Conservation (phyloP, 768 basidiomycete genomes). For the Piloderma croceum region DNA sequence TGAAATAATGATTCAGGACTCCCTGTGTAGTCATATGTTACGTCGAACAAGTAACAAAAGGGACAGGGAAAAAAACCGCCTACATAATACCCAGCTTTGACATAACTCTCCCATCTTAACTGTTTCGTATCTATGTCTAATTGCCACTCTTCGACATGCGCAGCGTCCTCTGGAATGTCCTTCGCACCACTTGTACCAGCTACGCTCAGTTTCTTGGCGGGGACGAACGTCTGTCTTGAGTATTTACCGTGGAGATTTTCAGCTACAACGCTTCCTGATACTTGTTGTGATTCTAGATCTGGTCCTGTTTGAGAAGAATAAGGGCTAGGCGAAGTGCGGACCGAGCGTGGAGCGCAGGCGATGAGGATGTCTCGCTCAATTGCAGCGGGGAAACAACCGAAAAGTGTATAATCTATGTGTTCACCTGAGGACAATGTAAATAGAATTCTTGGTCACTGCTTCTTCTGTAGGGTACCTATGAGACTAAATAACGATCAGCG, state of each 20-base stretch:
- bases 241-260: constrained; percentile 63
- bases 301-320: constrained; percentile 13
- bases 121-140: constrained; percentile 67
- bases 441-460: constrained; percentile 1
- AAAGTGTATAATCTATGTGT: constrained; percentile 80
- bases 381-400: constrained; percentile 82
- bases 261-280: constrained; percentile 52
- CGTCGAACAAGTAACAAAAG: background rate
- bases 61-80: constrained; percentile 21
- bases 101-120: constrained; percentile 81
- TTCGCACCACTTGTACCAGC: constrained; percentile 22
- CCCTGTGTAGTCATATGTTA: constrained; percentile 36
- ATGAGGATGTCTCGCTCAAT: constrained; percentile 81
- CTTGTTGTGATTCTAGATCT: constrained; percentile 23
- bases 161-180: constrained; percentile 35
- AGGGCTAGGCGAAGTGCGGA: no score
- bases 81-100: constrained; percentile 83
- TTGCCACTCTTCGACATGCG: constrained; percentile 54
- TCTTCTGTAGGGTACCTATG: constrained; percentile 23
- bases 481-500: constrained; percentile 17
- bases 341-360: constrained; percentile 52
- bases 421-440: constrained; percentile 47
- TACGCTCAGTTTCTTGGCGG: constrained; percentile 25
- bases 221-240: constrained; percentile 51
- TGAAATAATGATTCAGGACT: constrained; percentile 59